Percentiles rank a stretch among this genome's conserved stretches.
These are phyloP conservation scores for Aspergillus nomiae DNA, from an alignment of 2,329 filamentous ascomycete species.

Conservation along the genomic window DNA sequence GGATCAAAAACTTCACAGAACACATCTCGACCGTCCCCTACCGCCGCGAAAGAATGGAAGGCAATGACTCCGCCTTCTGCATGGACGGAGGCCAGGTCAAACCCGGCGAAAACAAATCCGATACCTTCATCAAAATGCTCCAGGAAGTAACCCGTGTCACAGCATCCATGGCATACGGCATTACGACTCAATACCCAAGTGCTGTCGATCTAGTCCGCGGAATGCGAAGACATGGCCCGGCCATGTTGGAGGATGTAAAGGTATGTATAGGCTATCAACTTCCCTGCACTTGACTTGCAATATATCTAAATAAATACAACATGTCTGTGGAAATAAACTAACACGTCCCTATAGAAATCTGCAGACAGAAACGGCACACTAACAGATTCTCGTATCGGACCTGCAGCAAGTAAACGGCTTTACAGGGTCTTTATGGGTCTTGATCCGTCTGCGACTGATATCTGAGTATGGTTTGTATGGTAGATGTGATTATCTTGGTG, in stretches of 20 bases:
- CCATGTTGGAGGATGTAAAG: conserved; percentile 62
- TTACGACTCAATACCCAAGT: conserved; percentile 62
- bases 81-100: conserved; percentile 78
- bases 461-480: conserved; percentile 24
- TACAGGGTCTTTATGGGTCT: conserved; percentile 53
- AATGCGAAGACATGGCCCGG: conserved; percentile 61
- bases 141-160: conserved; percentile 74
- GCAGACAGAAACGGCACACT: conserved; percentile 50
- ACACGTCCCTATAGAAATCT: conserved; percentile 41
- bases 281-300: background rate
- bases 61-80: conserved; percentile 64
- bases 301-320: background rate
- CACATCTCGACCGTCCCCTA: conserved; percentile 78
- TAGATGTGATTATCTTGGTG: background rate
- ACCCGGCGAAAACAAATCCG: conserved; percentile 64
- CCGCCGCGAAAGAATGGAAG: conserved; percentile 51
- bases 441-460: conserved; percentile 48
- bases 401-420: conserved; percentile 50
- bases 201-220: conserved; percentile 61
- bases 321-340: background rate
- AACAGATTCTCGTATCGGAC: conserved; percentile 49
- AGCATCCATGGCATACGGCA: conserved; percentile 69
- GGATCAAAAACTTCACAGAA: conserved; percentile 74
- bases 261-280: conserved; percentile 34
- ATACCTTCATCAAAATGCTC: conserved; percentile 74